Evolutionary conservation across 2,329 filamentous ascomycete species (phyloP), one percentile per base, ranked within the genome.

Genomic region (Curvularia sp.): DNA sequence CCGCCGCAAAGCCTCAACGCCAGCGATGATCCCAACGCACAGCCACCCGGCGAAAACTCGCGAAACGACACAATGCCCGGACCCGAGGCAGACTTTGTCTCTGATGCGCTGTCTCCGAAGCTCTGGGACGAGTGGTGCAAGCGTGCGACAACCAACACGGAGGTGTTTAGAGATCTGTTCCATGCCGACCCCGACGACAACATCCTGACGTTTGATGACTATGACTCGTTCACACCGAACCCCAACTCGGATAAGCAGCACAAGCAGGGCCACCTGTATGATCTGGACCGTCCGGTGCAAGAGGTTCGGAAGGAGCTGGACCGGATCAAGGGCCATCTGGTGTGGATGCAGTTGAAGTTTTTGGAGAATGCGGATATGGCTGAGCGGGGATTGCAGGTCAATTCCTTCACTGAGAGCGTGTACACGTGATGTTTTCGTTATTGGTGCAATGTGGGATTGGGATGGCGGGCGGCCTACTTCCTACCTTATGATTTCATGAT

Each of bases 311-410:
- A 84, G 64, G 92, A 94, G 76, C 81, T 98, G 49, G 88, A 92
- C 68, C 84, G 89, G 71, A 87, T 98, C 66, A 89, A 88, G 79
- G 94, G 94, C 0, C 94, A 98, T 80, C 77, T 98, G 41, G 94
- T 98, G 6, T 96, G 92, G 91, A 94, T 97, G 88, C 93, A 93
- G n/a, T 77, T 98, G 70, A 86, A 93, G 46, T 98, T 97, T 74
- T 78, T 98, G 72, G 84, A 86, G 69, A 88, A 96, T 63, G 92
- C 89, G 0, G 85, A 91, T 68, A 96, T 98, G 93, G 93, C 93
- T 0, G 93, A 97, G 80, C 86, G 85, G 70, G 93, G 94, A 0
- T 72, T 98, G 77, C 89, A 93, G 78, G 87, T 98, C 41, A 98
- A 98, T 75, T 80, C 86, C 46, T 89, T 87, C 71, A 98, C 94